Base-by-base conservation (phyloP, 1,284 basidiomycete species). In the Moesziomyces sp. region DNA sequence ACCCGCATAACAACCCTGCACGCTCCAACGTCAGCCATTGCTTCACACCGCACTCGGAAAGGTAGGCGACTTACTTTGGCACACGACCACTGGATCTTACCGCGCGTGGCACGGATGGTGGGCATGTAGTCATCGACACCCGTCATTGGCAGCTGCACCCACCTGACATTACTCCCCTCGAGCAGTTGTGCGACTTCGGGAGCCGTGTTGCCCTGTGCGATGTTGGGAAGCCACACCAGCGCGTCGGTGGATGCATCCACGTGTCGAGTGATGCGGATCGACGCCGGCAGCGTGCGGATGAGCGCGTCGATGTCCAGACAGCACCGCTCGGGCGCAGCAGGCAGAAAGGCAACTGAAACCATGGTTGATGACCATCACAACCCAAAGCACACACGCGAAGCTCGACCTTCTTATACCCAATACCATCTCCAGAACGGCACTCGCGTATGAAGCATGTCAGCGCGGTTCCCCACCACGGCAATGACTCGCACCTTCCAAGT, bases 91-190 rank as follows among this genome's bases (percentile, higher is more conserved):
- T 28, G 34, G 24, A 75, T 58, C 35, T 40, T 50, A 35, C 19
- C 40, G 4, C 11, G 4, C 28, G 44, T 34, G 30, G 30, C 45
- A 2, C 44, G 7, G 23, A 79, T 75, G 8, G 79, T 40, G 0
- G 49, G 35, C 3, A 55, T 11, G 40, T 68, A 79, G 3, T 64
- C 47, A 11, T 78, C 71, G 3, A 79, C 65, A 3, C 79, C 79
- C 8, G 76, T 70, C 76, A 76, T 76, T 6, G 76, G 76, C 24
- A 81, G 44, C 43, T 79, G 78, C 1, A 81, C 60, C 46, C 74
- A 78, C 1, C 40, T 35, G 16, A 81, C 43, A 1, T 40, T 4
- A 0, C 34, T 38, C 1, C 3, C 11, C 2, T 11, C 10, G 3
- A 61, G 26, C 13, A 69, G 16, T 0, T n/a, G 8, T 0, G 18